A percentile compares a stretch with the other conserved stretches of the same genome.
Evolutionary conservation across 129 eudicot species (phyloP).

Genomic region (Logfia minima): DNA sequence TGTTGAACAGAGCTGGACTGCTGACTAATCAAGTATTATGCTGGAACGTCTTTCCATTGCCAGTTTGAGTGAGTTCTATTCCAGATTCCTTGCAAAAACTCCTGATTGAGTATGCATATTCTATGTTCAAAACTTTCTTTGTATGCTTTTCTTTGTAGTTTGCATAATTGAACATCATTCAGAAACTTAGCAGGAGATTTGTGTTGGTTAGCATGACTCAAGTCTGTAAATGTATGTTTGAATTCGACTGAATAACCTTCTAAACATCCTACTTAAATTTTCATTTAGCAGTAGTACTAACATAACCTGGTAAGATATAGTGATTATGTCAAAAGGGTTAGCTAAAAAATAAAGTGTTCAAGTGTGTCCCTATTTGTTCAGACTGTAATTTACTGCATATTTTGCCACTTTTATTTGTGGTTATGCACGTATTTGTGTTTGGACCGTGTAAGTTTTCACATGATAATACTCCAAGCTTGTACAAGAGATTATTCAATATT

Average conservation of each 20-base stretch:
- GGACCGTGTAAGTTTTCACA: not conserved
- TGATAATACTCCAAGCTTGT: not conserved
- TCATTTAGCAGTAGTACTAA: not conserved
- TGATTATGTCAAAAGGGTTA: not conserved
- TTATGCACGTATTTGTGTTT: too few relatives aligned
- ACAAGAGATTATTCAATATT: not conserved
- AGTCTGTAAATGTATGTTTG: not conserved
- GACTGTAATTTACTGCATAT: not conserved
- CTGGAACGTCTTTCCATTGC: slow-evolving; percentile 11
- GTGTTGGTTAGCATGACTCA: not conserved
- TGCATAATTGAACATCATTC: not conserved
- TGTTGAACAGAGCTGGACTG: slow-evolving; percentile 61
- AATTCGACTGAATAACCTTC: not conserved
- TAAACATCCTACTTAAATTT: not conserved
- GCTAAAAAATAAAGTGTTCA: not conserved
- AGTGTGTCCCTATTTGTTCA: not conserved
- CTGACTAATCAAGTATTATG: slow-evolving; percentile 38
- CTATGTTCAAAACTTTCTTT: not conserved
- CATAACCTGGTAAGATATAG: not conserved
- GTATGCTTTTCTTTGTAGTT: not conserved
- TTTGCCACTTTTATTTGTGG: too few relatives aligned
- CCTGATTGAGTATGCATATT: not conserved
- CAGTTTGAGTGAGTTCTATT: slow-evolving; percentile 27
- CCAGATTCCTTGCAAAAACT: slow-evolving; percentile 9
- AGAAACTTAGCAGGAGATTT: slow-evolving; percentile 1